These are phyloP conservation scores for Chaetomiaceae sp. DNA, from an alignment of 2,329 filamentous ascomycete genomes.

Conservation along the genomic window DNA sequence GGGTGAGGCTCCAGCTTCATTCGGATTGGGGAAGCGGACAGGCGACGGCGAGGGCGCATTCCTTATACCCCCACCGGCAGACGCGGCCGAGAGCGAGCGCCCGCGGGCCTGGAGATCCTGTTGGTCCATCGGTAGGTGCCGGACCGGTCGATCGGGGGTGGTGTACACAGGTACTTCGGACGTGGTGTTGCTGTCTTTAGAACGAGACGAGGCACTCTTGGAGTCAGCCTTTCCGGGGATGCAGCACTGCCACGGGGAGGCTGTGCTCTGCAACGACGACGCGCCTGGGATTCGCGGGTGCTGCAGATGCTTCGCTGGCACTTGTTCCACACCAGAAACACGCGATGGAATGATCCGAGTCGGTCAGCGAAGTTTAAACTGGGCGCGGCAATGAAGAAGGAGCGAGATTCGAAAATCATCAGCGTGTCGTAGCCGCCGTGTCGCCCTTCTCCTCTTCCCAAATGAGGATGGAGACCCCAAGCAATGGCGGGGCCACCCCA, in stretches of 20 bases:
- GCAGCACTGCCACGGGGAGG: constrained; percentile 38
- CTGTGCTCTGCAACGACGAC: constrained; percentile 36
- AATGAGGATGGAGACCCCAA: constrained; percentile 7
- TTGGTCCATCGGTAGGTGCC: constrained; percentile 45
- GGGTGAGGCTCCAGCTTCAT: constrained; percentile 36
- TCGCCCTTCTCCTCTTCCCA: background rate
- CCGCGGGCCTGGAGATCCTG: constrained; percentile 46
- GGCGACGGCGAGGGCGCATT: constrained; percentile 62
- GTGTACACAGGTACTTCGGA: background rate
- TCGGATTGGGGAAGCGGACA: constrained; percentile 49
- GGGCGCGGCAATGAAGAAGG: background rate
- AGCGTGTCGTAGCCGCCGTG: constrained; percentile 6
- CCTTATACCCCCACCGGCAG: constrained; percentile 50
- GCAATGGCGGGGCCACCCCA: too few species aligned
- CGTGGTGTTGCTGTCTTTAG: constrained; percentile 35
- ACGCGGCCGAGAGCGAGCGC: constrained; percentile 57
- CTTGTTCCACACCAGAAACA: background rate
- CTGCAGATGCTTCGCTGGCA: constrained; percentile 11
- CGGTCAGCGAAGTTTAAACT: background rate
- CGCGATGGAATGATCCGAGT: background rate
- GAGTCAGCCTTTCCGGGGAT: constrained; percentile 43
- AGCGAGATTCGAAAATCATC: background rate
- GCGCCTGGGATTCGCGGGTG: constrained; percentile 6
- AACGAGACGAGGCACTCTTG: constrained; percentile 39
- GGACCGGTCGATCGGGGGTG: constrained; percentile 17